Evolutionary conservation across 2,329 filamentous ascomycete species (phyloP), one percentile per base, ranked within the genome.

Genomic region (Colletotrichum sublineola): DNA sequence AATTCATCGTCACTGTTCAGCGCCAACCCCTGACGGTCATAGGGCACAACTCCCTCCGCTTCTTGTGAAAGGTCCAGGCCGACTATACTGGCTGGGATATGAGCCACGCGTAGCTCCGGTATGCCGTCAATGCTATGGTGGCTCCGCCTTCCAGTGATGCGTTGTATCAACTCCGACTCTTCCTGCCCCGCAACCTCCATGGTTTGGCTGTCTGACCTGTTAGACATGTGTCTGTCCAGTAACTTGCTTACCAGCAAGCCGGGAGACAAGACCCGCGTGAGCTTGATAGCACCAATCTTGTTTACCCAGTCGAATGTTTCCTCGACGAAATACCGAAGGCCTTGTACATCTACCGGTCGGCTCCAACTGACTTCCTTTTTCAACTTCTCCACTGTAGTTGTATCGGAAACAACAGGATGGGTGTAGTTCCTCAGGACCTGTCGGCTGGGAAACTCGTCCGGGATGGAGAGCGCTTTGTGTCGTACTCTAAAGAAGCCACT

Each of bases 301-400:
- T 91, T 92, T 5, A 88, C 90, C 96, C 96, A 99, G 71, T 95
- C 94, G 75, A 99, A 97, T 0, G 92, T 92, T 74, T 97, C 91
- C 1, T 88, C 87, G 0, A 92, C 89, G 79, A 97, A 98, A 18
- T 88, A 86, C 46, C 96, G 89, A 46, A 99, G 82, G 0, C 89
- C 90, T 5, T 83, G 77, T 15, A 93, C 85, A 75, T 97, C 89
- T 24, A 96, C 85, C 0, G 88, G 83, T 55, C 84, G 84, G 68
- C 91, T 88, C 89, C 92, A 94, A 12, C 83, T 82, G 52, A 93
- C 84, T 0, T 84, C 84, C 2, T 80, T 79, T 68, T 82, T 85
- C 29, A 95, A 77, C 53, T 83, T 85, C 4, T 88, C 82, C 63
- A 96, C 77, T 36, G 88, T 85, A 11, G 88, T 81, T 7, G 85